These are phyloP conservation scores for Aspergillus sp. DNA, from an alignment of 2,329 filamentous ascomycete species.

Conservation along the genomic window DNA sequence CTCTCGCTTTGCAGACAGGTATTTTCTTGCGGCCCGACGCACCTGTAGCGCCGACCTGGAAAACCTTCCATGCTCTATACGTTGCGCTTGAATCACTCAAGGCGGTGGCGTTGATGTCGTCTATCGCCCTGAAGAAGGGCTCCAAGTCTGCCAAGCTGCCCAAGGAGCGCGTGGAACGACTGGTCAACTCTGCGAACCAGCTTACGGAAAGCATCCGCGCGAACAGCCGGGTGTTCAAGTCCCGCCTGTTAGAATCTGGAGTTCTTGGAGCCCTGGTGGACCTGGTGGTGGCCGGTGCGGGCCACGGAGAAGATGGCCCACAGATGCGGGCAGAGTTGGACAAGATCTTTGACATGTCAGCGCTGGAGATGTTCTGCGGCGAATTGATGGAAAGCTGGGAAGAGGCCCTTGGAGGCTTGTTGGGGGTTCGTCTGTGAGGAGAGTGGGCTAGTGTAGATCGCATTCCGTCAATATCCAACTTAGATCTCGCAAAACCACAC, in stretches of 20 bases:
- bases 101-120: slow-evolving; percentile 33
- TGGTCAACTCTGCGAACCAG: slow-evolving; percentile 24
- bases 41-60: slow-evolving; percentile 38
- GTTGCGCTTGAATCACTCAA: slow-evolving; percentile 42
- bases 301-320: slow-evolving; percentile 18
- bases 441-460: background rate
- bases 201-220: slow-evolving; percentile 33
- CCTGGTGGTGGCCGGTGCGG: slow-evolving; percentile 30
- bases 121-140: slow-evolving; percentile 29
- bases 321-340: slow-evolving; percentile 32
- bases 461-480: background rate
- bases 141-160: slow-evolving; percentile 30
- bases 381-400: slow-evolving; percentile 48
- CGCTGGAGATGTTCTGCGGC: slow-evolving; percentile 43
- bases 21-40: slow-evolving; percentile 21
- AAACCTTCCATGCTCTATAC: slow-evolving; percentile 39
- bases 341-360: slow-evolving; percentile 34
- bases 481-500: background rate
- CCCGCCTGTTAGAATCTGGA: slow-evolving; percentile 37
- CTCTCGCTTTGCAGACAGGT: slow-evolving; percentile 22
- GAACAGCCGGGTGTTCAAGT: slow-evolving; percentile 37
- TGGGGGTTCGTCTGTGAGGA: slow-evolving; percentile 28
- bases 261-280: slow-evolving; percentile 43
- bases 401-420: slow-evolving; percentile 41
- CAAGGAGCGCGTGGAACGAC: slow-evolving; percentile 31